Evolutionary conservation across 75 land plant species (phyloP), one percentile per base, ranked within the genome.

Genomic region (Pinus tabuliformis): DNA sequence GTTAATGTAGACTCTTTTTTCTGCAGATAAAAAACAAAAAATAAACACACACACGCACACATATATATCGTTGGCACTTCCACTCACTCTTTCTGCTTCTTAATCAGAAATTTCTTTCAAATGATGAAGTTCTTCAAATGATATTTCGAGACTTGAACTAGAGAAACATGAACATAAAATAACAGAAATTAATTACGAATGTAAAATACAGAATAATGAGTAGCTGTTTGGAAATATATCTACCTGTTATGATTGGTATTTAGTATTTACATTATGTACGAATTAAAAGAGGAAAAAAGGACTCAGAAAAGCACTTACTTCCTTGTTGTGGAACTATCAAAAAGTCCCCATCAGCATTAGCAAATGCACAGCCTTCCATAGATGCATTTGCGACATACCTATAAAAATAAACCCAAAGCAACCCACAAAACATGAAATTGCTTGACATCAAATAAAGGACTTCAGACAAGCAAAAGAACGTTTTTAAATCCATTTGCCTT

Each of bases 331-430:
- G 99, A 75, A 97, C 92, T 59, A 97, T 82, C 81, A 97, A 80
- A 70, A 97, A 92, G 74, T 94, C 95, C 17, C 99, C 99, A 86
- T 97, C 99, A 63, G 99, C 99, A 82, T 89, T 97, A 74, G 98
- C 96, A 64, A 97, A 95, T 20, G 99, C 99, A 84, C 86, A 91
- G 56, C 82, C 78, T 1, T 87, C 89, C 99, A 97, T 97, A 33
- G 95, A 92, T 70, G 83, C 82, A 84, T 95, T 95, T 14, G 99
- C 99, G 61, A 91, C 81, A 75, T 97, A 97, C 91, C 99, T 97
- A 62, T 36, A 73, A 73, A 57, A 6, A 73, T 26, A 57, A 73
- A 26, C 59, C 59, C 30, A 72, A 26, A 73, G 21, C 18, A 4
- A 56, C 17, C 15, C 59, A 73, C 22, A 73, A 24, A 73, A 73